Evolutionary conservation across 768 basidiomycete genomes (phyloP), one percentile per base, ranked within the genome.

Genomic region (Lentinula guzmanii): DNA sequence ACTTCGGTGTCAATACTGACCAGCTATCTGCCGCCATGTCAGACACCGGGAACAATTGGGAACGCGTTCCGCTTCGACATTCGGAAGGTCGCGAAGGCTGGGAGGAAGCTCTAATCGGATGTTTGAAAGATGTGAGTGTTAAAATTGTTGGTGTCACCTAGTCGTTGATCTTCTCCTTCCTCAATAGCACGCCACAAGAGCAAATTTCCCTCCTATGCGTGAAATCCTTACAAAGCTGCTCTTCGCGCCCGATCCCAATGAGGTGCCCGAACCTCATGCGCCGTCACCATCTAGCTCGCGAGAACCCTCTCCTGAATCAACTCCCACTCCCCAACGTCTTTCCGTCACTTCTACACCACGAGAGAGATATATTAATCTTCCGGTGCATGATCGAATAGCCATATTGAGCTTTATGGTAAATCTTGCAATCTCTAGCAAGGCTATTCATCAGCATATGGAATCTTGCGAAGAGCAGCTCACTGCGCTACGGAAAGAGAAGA

Each of bases 401-500:
- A 89, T 98, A 65, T 72, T 99, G 52, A 79, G 86, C 2, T 98
- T 96, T 76, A 83, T 99, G 76, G 90, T 88, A 74, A 93, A 95
- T 68, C 74, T 95, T 55, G 94, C 89, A 1, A 85, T 95, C 28
- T 93, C 95, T 24, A 94, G 92, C 73, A 96, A 94, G 74, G 82
- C 86, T 9, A 86, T 98, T 21, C 91, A 95, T 69, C 74, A 82
- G 5, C 91, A 93, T 67, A 90, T 98, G 85, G 97, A 99, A 68
- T 82, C 85, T 50, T 93, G 91, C 67, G 94, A 95, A 69, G 84
- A 90, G 66, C 87, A 90, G 65, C 73, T 99, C 64, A 98, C 97
- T 8, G 92, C 95, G 31, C 78, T 97, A 37, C 77, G 97, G 64
- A 99, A 98, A 74, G 93, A 96, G 72, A 91, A 95, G 72, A 94